A percentile compares a stretch with the other conserved stretches of the same genome.
phyloP scores from a whole-genome alignment of 139 green algal species.

The Coelastrella sp. region DNA sequence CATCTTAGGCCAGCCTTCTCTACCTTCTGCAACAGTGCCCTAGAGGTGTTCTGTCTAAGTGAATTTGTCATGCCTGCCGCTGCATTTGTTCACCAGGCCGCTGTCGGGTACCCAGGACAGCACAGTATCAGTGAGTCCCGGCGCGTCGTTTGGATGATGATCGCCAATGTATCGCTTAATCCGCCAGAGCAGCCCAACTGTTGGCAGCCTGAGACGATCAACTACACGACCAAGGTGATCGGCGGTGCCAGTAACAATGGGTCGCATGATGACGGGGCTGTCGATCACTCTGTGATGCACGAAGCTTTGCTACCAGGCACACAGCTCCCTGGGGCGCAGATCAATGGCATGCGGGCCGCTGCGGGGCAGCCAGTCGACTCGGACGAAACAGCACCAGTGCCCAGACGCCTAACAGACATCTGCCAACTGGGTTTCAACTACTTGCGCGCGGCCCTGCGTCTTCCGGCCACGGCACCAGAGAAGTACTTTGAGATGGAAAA shows the following conservation, averaged over 20 bases:
- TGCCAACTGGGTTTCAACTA: background rate
- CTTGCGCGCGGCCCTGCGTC: background rate
- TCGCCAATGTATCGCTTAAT: background rate
- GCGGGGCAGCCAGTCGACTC: background rate
- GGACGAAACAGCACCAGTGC: background rate
- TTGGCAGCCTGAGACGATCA: background rate
- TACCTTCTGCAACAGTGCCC: too few species aligned
- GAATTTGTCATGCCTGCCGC: too few species aligned
- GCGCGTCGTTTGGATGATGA: background rate
- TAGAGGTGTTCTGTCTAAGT: too few species aligned
- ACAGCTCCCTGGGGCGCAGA: too few species aligned
- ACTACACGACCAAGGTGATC: background rate
- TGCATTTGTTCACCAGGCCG: background rate
- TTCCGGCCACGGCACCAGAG: background rate
- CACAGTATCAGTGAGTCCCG: background rate
- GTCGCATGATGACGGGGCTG: too few species aligned
- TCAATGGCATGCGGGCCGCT: background rate
- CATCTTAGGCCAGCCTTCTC: too few species aligned
- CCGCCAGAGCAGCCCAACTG: slow-evolving; percentile 4
- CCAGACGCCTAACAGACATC: too few species aligned
- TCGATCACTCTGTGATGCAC: too few species aligned
- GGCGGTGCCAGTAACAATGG: too few species aligned
- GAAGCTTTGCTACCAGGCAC: too few species aligned
- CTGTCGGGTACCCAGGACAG: background rate
- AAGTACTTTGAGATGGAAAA: slow-evolving; percentile 19